phyloP scores from a whole-genome alignment of 352 stramenopile genomes.

The Blastocystis sp. region DNA sequence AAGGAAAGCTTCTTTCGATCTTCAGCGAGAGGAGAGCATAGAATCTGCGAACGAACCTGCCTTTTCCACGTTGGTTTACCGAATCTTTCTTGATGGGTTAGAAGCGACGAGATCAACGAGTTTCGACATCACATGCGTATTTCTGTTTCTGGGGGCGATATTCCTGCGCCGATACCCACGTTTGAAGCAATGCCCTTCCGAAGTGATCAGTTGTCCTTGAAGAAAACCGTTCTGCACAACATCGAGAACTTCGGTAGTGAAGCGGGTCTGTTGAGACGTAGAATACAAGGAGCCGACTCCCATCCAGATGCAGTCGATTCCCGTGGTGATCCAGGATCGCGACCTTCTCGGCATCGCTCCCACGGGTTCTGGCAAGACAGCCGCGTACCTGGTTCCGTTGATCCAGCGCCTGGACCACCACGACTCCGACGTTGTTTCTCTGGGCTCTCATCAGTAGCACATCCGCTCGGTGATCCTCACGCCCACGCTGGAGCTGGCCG shows the following conservation, averaged over 20 bases:
- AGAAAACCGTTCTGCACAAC: constrained; percentile 5
- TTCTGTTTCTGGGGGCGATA: constrained; percentile 46
- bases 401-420: constrained; percentile 72
- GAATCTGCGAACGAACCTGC: background rate
- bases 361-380: constrained; percentile 92
- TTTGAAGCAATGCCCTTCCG: constrained; percentile 63
- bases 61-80: background rate
- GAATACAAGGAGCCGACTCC: constrained; percentile 94
- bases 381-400: constrained; percentile 90
- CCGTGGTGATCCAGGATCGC: constrained; percentile 74
- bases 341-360: constrained; percentile 90
- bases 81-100: background rate
- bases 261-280: constrained; percentile 62
- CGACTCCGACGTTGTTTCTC: constrained; percentile 62
- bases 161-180: constrained; percentile 32
- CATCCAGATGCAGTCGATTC: constrained; percentile 95
- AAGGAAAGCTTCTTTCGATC: background rate
- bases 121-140: constrained; percentile 55
- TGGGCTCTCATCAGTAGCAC: constrained; percentile 63
- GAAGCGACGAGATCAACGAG: constrained; percentile 1
- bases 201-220: background rate
- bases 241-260: constrained; percentile 21
- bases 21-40: background rate
- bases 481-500: constrained; percentile 89
- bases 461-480: constrained; percentile 87